Conservation (phyloP, 257 asterid genomes). For the Solanum arcanum region DNA sequence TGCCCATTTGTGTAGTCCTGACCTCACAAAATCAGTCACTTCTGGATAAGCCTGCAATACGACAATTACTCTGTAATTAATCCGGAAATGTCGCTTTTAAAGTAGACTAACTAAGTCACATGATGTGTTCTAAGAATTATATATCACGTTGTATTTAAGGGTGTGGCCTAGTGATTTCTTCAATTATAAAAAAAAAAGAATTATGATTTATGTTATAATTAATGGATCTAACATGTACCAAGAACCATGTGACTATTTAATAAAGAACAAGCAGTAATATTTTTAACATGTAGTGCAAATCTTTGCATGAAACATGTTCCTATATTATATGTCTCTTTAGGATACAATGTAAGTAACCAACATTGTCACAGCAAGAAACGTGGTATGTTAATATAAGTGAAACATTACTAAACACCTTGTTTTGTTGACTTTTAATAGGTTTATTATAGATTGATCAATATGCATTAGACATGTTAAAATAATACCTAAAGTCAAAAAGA, state of each 20-base stretch:
- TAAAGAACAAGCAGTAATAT: background rate
- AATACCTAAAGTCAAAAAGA: background rate
- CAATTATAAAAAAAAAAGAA: background rate
- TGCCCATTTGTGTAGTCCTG: constrained; percentile 56
- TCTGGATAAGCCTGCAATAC: constrained; percentile 54
- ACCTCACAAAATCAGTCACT: constrained; percentile 30
- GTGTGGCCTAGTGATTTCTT: background rate
- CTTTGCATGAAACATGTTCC: constrained; percentile 19
- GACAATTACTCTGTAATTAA: background rate
- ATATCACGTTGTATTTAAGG: background rate
- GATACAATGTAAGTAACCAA: constrained; percentile 1
- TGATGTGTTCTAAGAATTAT: background rate
- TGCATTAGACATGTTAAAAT: background rate
- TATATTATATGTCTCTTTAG: constrained; percentile 7
- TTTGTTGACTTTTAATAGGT: background rate
- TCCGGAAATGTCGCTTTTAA: background rate
- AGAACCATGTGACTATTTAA: background rate
- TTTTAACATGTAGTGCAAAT: background rate
- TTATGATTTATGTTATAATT: no score
- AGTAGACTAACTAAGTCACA: background rate
- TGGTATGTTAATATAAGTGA: background rate
- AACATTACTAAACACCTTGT: background rate
- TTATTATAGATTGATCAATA: background rate
- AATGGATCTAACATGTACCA: background rate
- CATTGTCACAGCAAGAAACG: background rate